These are phyloP conservation scores for Botrytis sinoallii DNA, from an alignment of 2,329 filamentous ascomycete genomes.

Conservation along the genomic window DNA sequence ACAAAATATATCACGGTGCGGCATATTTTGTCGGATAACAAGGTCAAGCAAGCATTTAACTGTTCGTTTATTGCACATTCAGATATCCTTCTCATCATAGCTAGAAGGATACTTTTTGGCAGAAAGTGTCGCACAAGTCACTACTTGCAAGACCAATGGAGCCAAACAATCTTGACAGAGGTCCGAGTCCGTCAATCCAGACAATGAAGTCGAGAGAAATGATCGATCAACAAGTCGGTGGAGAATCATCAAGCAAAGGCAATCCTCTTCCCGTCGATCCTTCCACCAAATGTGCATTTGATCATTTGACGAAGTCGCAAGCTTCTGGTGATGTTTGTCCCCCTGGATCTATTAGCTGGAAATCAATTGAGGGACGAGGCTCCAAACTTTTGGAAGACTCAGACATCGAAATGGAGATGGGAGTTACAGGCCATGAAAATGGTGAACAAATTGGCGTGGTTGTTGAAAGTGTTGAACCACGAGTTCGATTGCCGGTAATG, in stretches of 20 bases:
- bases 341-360: constrained; percentile 40
- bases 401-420: not conserved
- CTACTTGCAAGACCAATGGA: not conserved
- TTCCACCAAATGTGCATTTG: constrained; percentile 63
- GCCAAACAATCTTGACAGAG: constrained; percentile 35
- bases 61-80: not conserved
- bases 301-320: constrained; percentile 48
- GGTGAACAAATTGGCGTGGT: too few species aligned
- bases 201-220: constrained; percentile 68
- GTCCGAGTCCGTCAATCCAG: constrained; percentile 30
- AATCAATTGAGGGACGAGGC: not conserved
- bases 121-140: not conserved
- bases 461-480: not conserved
- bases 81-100: not conserved
- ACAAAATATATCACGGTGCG: not conserved
- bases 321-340: constrained; percentile 65
- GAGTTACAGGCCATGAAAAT: too few species aligned
- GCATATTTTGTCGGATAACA: not conserved
- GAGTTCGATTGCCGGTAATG: constrained; percentile 2
- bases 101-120: not conserved
- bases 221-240: constrained; percentile 72
- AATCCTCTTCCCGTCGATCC: constrained; percentile 63
- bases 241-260: constrained; percentile 51
- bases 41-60: too few species aligned
- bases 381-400: not conserved